Evolutionary conservation across 1,284 basidiomycete genomes (phyloP).

Genomic region (Ganoderma boninense): DNA sequence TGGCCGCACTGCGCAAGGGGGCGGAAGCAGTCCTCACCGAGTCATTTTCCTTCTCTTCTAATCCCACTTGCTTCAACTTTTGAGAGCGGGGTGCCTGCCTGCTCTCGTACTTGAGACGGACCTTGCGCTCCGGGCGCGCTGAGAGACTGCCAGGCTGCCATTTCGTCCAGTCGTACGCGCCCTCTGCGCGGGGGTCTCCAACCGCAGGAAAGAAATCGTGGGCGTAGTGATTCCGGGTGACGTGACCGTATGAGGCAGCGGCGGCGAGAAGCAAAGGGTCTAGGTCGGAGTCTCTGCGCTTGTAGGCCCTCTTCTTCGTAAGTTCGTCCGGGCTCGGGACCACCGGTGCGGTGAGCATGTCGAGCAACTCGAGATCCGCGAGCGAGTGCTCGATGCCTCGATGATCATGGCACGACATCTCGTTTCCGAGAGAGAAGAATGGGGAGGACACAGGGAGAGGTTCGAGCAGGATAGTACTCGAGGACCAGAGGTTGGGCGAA

Average conservation of each 20-base stretch:
- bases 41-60: constrained; percentile 40
- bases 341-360: constrained; percentile 59
- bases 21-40: constrained; percentile 26
- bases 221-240: constrained; percentile 80
- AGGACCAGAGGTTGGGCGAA: not conserved
- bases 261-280: constrained; percentile 79
- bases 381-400: constrained; percentile 40
- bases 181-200: constrained; percentile 58
- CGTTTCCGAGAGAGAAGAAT: constrained; percentile 3
- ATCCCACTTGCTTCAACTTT: constrained; percentile 48
- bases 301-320: constrained; percentile 50
- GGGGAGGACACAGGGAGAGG: constrained; percentile 2
- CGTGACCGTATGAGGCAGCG: constrained; percentile 72
- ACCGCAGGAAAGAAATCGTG: constrained; percentile 75
- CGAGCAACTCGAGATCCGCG: constrained; percentile 58
- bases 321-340: constrained; percentile 36
- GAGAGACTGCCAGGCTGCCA: constrained; percentile 52
- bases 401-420: constrained; percentile 30
- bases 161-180: constrained; percentile 66
- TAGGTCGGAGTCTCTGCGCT: constrained; percentile 69
- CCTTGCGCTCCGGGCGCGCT: constrained; percentile 46
- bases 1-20: constrained; percentile 36
- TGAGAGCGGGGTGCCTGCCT: constrained; percentile 75
- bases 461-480: not conserved
- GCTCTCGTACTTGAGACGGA: constrained; percentile 66